Percentiles rank a stretch among this genome's conserved stretches.
phyloP scores from a whole-genome alignment of 805 yeast species.

The Brettanomyces anomalus region DNA sequence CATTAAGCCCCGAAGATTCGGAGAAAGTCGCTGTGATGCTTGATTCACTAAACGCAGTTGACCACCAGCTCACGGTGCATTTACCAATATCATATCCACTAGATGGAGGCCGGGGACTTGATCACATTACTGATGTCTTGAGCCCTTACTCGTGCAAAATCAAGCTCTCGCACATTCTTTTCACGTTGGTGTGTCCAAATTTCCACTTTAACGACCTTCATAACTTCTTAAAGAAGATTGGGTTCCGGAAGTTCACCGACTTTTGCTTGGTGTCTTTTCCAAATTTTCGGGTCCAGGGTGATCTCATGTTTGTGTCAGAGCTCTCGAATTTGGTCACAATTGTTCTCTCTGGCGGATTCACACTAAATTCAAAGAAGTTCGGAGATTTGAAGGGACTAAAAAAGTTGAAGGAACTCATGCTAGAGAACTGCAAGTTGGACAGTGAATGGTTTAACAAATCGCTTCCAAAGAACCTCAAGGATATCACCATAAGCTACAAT shows the following conservation, averaged over 20 bases:
- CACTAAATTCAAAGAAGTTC: not conserved
- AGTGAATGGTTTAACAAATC: conserved; percentile 6
- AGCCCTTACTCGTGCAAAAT: conserved; percentile 1
- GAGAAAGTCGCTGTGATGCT: not conserved
- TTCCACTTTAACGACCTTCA: conserved; percentile 1
- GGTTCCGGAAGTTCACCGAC: conserved; percentile 4
- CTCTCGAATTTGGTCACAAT: conserved; percentile 5
- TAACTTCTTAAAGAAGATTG: conserved; percentile 1
- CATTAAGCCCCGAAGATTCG: conserved; percentile 1
- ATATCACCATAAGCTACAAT: conserved; percentile 3
- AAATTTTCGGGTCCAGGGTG: not conserved
- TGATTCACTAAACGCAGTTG: conserved; percentile 1
- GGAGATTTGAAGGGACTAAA: conserved; percentile 1
- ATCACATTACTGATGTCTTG: not conserved
- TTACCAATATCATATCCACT: conserved; percentile 4
- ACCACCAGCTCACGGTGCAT: conserved; percentile 1
- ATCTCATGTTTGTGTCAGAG: conserved; percentile 2
- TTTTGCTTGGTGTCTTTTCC: conserved; percentile 5
- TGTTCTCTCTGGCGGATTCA: conserved; percentile 5
- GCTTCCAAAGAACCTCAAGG: conserved; percentile 4
- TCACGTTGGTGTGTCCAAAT: conserved; percentile 1
- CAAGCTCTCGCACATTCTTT: conserved; percentile 2
- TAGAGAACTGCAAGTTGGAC: conserved; percentile 5
- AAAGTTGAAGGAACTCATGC: conserved; percentile 6
- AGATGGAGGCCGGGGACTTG: not conserved